Conservation (phyloP, 2,329 filamentous ascomycete species). For the Phaeosphaeria sp. region DNA sequence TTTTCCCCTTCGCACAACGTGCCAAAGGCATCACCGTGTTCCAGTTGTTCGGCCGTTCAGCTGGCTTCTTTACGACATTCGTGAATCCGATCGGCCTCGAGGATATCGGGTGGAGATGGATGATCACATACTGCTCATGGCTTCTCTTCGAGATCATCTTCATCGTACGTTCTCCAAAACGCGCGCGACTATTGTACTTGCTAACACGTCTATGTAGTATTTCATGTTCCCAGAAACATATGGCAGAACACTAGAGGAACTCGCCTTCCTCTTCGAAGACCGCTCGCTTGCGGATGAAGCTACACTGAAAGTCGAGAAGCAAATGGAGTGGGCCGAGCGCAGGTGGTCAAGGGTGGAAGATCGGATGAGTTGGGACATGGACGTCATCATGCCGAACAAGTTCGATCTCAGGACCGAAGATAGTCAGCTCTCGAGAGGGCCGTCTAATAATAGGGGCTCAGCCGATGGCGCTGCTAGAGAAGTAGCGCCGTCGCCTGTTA, state of each 20-base stretch:
- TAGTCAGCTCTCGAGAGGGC: background rate
- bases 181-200: background rate
- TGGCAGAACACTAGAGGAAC: slow-evolving; percentile 72
- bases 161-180: slow-evolving; percentile 45
- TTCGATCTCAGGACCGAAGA: background rate
- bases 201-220: slow-evolving; percentile 45
- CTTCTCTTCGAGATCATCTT: slow-evolving; percentile 66
- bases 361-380: slow-evolving; percentile 21
- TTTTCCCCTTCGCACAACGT: slow-evolving; percentile 57
- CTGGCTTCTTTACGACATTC: slow-evolving; percentile 66
- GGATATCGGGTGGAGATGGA: slow-evolving; percentile 67
- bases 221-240: slow-evolving; percentile 75
- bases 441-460: background rate
- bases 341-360: slow-evolving; percentile 10
- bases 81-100: slow-evolving; percentile 69
- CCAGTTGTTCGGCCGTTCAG: slow-evolving; percentile 68
- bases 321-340: slow-evolving; percentile 30
- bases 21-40: slow-evolving; percentile 60
- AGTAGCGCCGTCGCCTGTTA: background rate
- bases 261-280: slow-evolving; percentile 55
- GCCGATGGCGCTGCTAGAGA: background rate
- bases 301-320: slow-evolving; percentile 37
- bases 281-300: slow-evolving; percentile 36
- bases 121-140: slow-evolving; percentile 68
- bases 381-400: slow-evolving; percentile 11